Evolutionary conservation across 805 yeast genomes (phyloP), one percentile per base, ranked within the genome.

Genomic region (Ogataea pignaliae): DNA sequence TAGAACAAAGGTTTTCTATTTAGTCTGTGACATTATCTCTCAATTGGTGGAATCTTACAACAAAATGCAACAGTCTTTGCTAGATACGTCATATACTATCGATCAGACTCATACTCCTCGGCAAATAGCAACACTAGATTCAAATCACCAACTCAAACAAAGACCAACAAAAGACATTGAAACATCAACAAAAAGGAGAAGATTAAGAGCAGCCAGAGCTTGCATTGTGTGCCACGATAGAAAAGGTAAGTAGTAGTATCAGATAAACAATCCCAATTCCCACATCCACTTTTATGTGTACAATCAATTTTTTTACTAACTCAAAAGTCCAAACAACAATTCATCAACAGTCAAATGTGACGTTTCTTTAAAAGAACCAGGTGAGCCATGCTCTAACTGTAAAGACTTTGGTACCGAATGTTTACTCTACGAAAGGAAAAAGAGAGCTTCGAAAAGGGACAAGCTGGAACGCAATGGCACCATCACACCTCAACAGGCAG

Each of bases 151-250:
- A 7, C 26, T 21, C 26, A 21, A 17, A 29, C 34, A 28, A n/a
- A 16, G 41, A 39, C 26, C 8, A 17, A 14, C 39, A 15, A 29
- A 30, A 29, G 40, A 29, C 13, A 29, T 7, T 13, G 43, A 40
- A 18, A n/a, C 29, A 12, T 18, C 43, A 3, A 31, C 43, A 26
- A 48, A 47, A 34, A 45, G 47, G 52, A 74, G 73, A 51, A 56
- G 81, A 46, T 75, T 84, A 37, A 66, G 91, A 41, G 84, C 89
- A 1, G 65, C 83, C 10, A 65, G 85, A 40, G 90, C 90, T 2
- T 84, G 90, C 58, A 77, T 75, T 35, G 82, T 81, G 17, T 86
- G 91, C 59, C 83, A 87, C 44, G 75, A 83, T 10, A 69, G 90
- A 34, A 85, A 85, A 54, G 89, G 51, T 47, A 29, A 30, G 51